Conservation (phyloP, 2,329 filamentous ascomycete genomes). For the Anthostomella pinea region DNA sequence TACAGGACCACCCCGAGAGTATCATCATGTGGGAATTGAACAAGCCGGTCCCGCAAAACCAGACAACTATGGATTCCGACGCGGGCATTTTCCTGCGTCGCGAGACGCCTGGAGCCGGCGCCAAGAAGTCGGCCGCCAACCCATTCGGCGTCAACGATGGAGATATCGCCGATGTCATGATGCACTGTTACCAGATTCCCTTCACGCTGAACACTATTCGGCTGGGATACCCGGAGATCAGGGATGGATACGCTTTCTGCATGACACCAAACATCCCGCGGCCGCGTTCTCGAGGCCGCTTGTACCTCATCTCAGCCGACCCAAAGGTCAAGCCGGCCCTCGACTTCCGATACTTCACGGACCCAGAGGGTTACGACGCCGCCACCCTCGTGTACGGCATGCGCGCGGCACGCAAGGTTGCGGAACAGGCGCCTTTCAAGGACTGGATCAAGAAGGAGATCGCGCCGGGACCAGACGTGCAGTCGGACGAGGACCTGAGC, state of each 20-base stretch:
- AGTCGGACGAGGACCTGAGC: slow-evolving; percentile 75
- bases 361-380: slow-evolving; percentile 80
- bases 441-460: slow-evolving; percentile 81
- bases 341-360: slow-evolving; percentile 88
- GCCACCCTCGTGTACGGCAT: slow-evolving; percentile 76
- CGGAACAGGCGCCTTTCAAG: slow-evolving; percentile 72
- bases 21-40: slow-evolving; percentile 75
- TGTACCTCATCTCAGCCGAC: slow-evolving; percentile 75
- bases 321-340: slow-evolving; percentile 76
- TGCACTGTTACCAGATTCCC: slow-evolving; percentile 95
- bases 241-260: slow-evolving; percentile 81
- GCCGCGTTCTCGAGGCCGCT: slow-evolving; percentile 70
- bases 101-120: slow-evolving; percentile 66
- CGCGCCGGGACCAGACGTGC: slow-evolving; percentile 69
- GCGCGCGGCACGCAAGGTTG: slow-evolving; percentile 73
- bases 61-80: slow-evolving; percentile 90
- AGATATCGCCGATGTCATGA: slow-evolving; percentile 83
- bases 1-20: slow-evolving; percentile 59
- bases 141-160: slow-evolving; percentile 58
- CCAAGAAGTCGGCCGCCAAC: slow-evolving; percentile 47
- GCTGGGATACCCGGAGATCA: slow-evolving; percentile 63
- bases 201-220: slow-evolving; percentile 83
- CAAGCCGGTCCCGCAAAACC: slow-evolving; percentile 70
- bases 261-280: slow-evolving; percentile 91
- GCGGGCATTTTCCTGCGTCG: slow-evolving; percentile 85